These are phyloP conservation scores for Teunomyces stri DNA, from an alignment of 805 yeast genomes.

Conservation along the genomic window DNA sequence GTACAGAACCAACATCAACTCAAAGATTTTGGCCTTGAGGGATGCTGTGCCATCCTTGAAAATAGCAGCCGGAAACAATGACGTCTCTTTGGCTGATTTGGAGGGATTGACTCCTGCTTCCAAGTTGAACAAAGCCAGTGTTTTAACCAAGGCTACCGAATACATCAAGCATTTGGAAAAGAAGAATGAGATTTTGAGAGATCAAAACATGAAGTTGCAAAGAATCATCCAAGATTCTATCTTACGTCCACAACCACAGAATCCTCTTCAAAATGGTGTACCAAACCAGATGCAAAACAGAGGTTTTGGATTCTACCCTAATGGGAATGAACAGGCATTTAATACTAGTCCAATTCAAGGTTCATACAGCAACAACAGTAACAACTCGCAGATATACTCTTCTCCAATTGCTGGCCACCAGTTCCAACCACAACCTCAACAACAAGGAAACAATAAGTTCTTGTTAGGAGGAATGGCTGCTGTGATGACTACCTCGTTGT, in stretches of 20 bases:
- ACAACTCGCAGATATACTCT: conserved; percentile 6
- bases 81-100: conserved; percentile 41
- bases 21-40: conserved; percentile 64
- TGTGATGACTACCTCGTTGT: conserved; percentile 59
- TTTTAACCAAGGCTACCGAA: conserved; percentile 72
- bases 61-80: conserved; percentile 51
- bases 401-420: conserved; percentile 11
- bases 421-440: conserved; percentile 8
- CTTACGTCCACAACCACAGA: conserved; percentile 14
- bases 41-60: conserved; percentile 78
- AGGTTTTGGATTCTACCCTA: conserved; percentile 21
- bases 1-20: conserved; percentile 73
- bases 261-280: conserved; percentile 1
- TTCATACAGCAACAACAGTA: conserved; percentile 11
- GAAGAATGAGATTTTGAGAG: conserved; percentile 50
- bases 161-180: conserved; percentile 70
- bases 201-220: conserved; percentile 46
- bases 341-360: conserved; percentile 18
- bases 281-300: conserved; percentile 1
- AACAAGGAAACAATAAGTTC: conserved; percentile 39
- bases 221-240: conserved; percentile 34
- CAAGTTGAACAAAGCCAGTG: conserved; percentile 75
- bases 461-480: conserved; percentile 65
- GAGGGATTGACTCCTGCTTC: conserved; percentile 78
- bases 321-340: conserved; percentile 15